Evolutionary conservation across 2,329 filamentous ascomycete genomes (phyloP), one percentile per base, ranked within the genome.

Genomic region (Dactylellina parvicollis): DNA sequence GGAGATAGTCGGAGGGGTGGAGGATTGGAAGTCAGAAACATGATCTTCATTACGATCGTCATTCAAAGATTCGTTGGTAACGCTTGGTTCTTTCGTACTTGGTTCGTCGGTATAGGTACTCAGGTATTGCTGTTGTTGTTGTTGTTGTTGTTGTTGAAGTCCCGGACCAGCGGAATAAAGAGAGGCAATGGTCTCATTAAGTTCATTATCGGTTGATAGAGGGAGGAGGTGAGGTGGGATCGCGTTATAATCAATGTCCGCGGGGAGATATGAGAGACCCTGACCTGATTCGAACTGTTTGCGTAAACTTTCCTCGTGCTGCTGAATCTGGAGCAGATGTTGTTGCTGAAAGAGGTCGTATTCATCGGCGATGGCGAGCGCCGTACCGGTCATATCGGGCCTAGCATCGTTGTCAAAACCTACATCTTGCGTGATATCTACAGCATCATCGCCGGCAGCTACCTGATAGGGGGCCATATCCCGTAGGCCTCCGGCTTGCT

Each of bases 281-380:
- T 60, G 56, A 28, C 55, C 62, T 46, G 34, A 67, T 61, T 71
- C 76, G 40, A 82, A 79, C 50, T 80, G 78, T 56, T 80, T 77
- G 32, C 74, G 76, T 49, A 77, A 71, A 67, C 75, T 75, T 44
- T 77, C 76, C 44, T 75, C 67, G 34, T 77, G 75, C 55, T 77
- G 76, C 30, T 76, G 76, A n/a, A 75, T 64, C 32, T 76, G 76
- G 24, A 76, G 36, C 67, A 75, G 75, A 47, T 76, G 73, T 47
- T 77, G 76, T 26, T 76, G 67, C 22, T 77, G 74, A 55, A 79
- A 76, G n/a, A 76, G 74, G n/a, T 75, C 74, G 16, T 75, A 75
- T 47, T 80, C 70, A 74, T 74, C 70, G 70, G 46, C 62, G 67
- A 62, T 61, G 70, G 46, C 62, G 67, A 62, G 69, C 46, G 62